Evolutionary conservation across 345 rosid species (phyloP), one percentile per base, ranked within the genome.

Genomic region (Citrus inodora): DNA sequence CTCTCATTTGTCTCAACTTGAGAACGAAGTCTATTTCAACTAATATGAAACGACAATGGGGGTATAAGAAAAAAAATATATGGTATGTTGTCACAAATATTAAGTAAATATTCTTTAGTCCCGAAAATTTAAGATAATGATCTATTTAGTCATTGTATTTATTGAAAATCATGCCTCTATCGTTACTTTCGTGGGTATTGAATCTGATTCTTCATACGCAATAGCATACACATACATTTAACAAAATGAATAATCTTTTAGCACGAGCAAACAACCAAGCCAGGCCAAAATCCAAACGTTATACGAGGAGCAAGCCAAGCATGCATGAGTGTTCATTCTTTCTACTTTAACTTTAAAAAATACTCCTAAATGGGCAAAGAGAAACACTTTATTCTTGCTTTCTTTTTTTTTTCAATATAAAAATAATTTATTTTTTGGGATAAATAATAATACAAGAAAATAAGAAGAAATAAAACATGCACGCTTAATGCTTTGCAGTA

Each of bases 211-310:
- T 35, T 35, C 1, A 35, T 35, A 35, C 37, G 37, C 7, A 35
- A 35, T 35, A 35, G 14, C 17, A 1, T 27, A 25, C 22, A 27
- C 32, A n/a, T 6, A n/a, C 16, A 25, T 30, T n/a, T 25, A 16
- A 33, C 35, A 56, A 76, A 14, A 62, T 78, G 88, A 81, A 86
- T 86, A 73, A 35, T 9, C 67, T 76, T 76, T 79, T 55, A 25
- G 33, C 55, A 25, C 24, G 66, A 83, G 48, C 51, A 30, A 76
- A 81, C 86, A 83, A 78, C 19, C 48, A 71, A 82, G 61, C 72
- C 56, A 80, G 22, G 83, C 82, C 87, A 83, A 81, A 58, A 66
- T 21, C 30, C 48, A 77, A 71, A 32, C 83, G 51, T 35, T 30
- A 78, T 35, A 33, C 77, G 85, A 76, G 71, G 60, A 77, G 37